phyloP scores from a whole-genome alignment of 345 rosid genomes.

The Pelargonium nanum region DNA sequence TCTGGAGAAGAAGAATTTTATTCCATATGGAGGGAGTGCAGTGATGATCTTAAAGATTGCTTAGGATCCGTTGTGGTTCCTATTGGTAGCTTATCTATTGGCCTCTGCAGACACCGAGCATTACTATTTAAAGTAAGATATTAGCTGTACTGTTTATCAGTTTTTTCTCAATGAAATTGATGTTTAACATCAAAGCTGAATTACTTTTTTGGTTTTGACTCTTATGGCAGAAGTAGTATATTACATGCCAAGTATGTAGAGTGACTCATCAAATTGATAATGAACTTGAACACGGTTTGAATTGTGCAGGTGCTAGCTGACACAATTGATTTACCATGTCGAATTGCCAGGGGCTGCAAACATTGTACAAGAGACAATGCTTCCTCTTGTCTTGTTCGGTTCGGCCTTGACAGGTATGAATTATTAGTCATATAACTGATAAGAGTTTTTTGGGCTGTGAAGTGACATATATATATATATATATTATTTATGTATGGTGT shows the following conservation, averaged over 20 bases:
- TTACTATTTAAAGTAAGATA: slow-evolving; percentile 82
- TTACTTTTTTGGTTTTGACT: not conserved
- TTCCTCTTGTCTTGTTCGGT: slow-evolving; percentile 93
- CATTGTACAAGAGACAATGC: slow-evolving; percentile 83
- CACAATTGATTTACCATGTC: slow-evolving; percentile 87
- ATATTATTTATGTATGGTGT: no score
- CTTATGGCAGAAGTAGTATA: not conserved
- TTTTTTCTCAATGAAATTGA: not conserved
- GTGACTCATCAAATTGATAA: slow-evolving; percentile 1
- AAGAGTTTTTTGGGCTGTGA: not conserved
- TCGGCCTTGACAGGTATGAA: slow-evolving; percentile 83
- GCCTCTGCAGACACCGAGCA: slow-evolving; percentile 95
- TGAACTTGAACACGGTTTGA: slow-evolving; percentile 5
- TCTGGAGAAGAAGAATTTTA: slow-evolving; percentile 57
- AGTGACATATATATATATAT: not conserved
- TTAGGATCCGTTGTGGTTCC: slow-evolving; percentile 82
- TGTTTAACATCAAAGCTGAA: not conserved
- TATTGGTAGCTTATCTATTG: slow-evolving; percentile 79
- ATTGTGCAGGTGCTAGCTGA: slow-evolving; percentile 76
- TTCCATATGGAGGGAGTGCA: slow-evolving; percentile 71
- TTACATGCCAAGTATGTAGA: not conserved
- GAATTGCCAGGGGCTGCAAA: slow-evolving; percentile 95
- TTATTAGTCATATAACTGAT: not conserved
- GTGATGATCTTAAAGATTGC: slow-evolving; percentile 67
- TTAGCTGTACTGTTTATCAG: slow-evolving; percentile 8